Evolutionary conservation across 2,329 filamentous ascomycete genomes (phyloP), one percentile per base, ranked within the genome.

Genomic region (Aureobasidium zeae): DNA sequence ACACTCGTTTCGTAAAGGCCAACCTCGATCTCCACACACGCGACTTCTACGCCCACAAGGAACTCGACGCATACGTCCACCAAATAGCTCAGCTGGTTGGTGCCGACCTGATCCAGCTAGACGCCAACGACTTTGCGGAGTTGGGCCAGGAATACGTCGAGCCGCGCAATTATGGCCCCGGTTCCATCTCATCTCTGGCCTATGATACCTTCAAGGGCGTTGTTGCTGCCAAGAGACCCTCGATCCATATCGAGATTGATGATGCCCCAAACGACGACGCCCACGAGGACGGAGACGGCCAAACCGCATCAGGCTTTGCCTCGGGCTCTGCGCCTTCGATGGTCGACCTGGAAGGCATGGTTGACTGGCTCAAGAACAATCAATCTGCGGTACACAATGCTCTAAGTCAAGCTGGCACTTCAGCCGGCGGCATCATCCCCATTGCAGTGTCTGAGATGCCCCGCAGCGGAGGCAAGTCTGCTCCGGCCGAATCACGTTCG

Each of bases 101-200:
- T 5, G 80, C 83, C 3, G 78, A 89, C 51, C 56, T 89, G 3
- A 64, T 91, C 22, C 72, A 75, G 15, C 57, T 93, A 9, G 75
- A 80, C 55, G 77, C 84, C 1, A 74, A 79, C 49, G 80, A 83
- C 54, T 64, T 93, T 42, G 81, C 81, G 3, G 71, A 80, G 37
- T 66, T 91, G 19, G 71, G 81, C 0, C 81, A 80, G 2, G 71
- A 76, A 31, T 86, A 87, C 53, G 62, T 88, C 8, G 81, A 80
- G 4, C 77, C 51, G n/a, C 48, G 49, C 5, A 51, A 83, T 54
- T 70, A 72, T 48, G 48, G 65, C 55, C 66, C 42, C 52, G 72
- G 51, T 56, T 68, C 48, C 57, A 69, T 47, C 58, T 75, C 44
- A 5, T 55, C 53, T 15, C 48, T 63, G 12, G 71, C 71, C 2